These are phyloP conservation scores for Papiliotrema laurentii DNA, from an alignment of 1,284 basidiomycete species.

Conservation along the genomic window DNA sequence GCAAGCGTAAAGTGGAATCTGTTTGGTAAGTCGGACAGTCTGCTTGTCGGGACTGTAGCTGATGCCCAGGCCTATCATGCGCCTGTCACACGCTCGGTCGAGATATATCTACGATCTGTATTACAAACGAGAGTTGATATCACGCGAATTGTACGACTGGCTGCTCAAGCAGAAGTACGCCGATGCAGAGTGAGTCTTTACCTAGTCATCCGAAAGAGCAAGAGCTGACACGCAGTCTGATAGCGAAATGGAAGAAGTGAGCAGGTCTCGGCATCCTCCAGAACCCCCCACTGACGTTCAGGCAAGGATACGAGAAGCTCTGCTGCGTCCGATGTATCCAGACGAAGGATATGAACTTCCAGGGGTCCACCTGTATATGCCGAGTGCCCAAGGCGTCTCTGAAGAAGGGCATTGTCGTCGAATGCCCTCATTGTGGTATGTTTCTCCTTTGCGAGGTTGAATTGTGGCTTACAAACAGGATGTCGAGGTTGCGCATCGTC, in stretches of 20 bases:
- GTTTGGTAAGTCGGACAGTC: slow-evolving; percentile 61
- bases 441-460: slow-evolving; percentile 18
- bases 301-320: slow-evolving; percentile 90
- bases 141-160: slow-evolving; percentile 95
- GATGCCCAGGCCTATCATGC: slow-evolving; percentile 73
- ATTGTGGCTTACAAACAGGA: slow-evolving; percentile 14
- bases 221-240: slow-evolving; percentile 58
- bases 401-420: slow-evolving; percentile 85
- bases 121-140: slow-evolving; percentile 96
- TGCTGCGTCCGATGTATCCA: slow-evolving; percentile 98
- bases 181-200: slow-evolving; percentile 76
- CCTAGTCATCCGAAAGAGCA: not conserved
- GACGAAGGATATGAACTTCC: slow-evolving; percentile 98
- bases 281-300: slow-evolving; percentile 7
- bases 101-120: slow-evolving; percentile 98
- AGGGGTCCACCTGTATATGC: slow-evolving; percentile 98
- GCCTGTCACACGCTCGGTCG: slow-evolving; percentile 89
- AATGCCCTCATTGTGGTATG: slow-evolving; percentile 94
- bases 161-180: slow-evolving; percentile 95
- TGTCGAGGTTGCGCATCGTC: slow-evolving; percentile 35
- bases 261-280: not conserved
- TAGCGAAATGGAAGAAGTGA: slow-evolving; percentile 97
- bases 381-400: slow-evolving; percentile 93
- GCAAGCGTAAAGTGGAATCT: slow-evolving; percentile 93
- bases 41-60: not conserved